Base-by-base conservation (phyloP, 495 filamentous ascomycete species). In the Aspergillus egyptiacus region DNA sequence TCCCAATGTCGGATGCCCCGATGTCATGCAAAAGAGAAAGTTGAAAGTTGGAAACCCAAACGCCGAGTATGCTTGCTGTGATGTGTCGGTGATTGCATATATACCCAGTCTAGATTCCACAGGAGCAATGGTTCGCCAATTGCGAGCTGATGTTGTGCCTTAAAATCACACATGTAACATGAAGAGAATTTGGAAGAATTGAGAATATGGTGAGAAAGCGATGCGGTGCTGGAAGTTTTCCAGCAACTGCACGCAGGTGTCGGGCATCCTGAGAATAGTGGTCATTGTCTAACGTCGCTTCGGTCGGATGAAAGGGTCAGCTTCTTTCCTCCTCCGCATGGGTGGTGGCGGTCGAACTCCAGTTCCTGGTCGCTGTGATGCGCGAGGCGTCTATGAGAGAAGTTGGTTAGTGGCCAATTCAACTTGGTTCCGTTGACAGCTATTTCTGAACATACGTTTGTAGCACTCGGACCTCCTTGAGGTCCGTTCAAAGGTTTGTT, bases 221-320 rank as follows among this genome's bases (percentile, higher is more conserved):
- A 8, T 35, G 9, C 32, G 22, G 35, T 19, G 11, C 36, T 39
- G 36, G 20, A 8, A 20, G 9, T 23, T 20, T 39, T 23, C 9
- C 36, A 39, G 20, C 18, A 8, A 20, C 20, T 39, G 36, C 19
- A 39, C 13, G n/a, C 2, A 18, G 7, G 23, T 28, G 36, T 48
- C 7, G 25, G 28, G 11, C 5, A 19, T 28, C 19, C 5, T n/a
- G n/a, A n/a, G n/a, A n/a, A n/a, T n/a, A n/a, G 14, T 10, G 17
- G 6, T 27, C 6, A 37, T 13, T 17, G 38, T 50, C 48, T 56
- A 63, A 58, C 64, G 68, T 41, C 60, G 64, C 50, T 76, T 79
- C 5, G 75, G 74, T 17, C 71, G 61, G 38, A 79, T 78, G 37
- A 79, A 79, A 1, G 74, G 73, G 55, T 78, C 73, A 8, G 46